These are phyloP conservation scores for Aspergillus nidulans DNA, from an alignment of 495 filamentous ascomycete species.

Conservation along the genomic window DNA sequence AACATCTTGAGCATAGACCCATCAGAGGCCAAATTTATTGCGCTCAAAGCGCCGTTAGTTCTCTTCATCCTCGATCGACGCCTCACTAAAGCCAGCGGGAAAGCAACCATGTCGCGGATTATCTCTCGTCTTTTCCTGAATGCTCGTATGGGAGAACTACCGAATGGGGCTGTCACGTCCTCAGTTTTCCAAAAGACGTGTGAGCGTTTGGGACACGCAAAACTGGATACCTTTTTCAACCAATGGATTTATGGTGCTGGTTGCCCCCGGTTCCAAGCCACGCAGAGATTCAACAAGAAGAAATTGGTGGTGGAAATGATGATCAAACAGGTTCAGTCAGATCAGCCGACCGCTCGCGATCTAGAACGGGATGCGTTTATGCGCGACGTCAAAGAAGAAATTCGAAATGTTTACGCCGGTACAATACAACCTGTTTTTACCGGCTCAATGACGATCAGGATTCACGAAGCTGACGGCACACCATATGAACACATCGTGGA, in stretches of 20 bases:
- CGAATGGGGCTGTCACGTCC: conserved; percentile 68
- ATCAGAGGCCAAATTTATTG: conserved; percentile 81
- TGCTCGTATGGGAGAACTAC: conserved; percentile 70
- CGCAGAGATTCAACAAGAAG: conserved; percentile 95
- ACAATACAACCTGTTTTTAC: conserved; percentile 75
- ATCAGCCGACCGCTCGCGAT: conserved; percentile 44
- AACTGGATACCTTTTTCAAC: conserved; percentile 80
- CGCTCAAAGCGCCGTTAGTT: conserved; percentile 85
- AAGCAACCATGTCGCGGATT: conserved; percentile 77
- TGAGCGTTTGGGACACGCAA: conserved; percentile 80
- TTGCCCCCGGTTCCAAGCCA: conserved; percentile 79
- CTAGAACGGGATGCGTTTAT: conserved; percentile 67
- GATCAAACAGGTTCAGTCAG: conserved; percentile 74
- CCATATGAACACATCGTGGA: conserved; percentile 98
- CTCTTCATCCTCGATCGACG: conserved; percentile 90
- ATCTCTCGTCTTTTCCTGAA: conserved; percentile 76
- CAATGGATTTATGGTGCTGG: conserved; percentile 90
- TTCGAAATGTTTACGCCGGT: conserved; percentile 63
- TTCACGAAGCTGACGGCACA: conserved; percentile 97
- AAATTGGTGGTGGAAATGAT: conserved; percentile 91
- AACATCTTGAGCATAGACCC: conserved; percentile 72
- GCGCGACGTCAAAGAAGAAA: conserved; percentile 76
- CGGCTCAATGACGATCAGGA: conserved; percentile 93
- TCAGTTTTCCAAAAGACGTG: conserved; percentile 72
- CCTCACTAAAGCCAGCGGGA: conserved; percentile 79